These are phyloP conservation scores for Salix arbutifolia DNA, from an alignment of 345 rosid species.

Conservation along the genomic window DNA sequence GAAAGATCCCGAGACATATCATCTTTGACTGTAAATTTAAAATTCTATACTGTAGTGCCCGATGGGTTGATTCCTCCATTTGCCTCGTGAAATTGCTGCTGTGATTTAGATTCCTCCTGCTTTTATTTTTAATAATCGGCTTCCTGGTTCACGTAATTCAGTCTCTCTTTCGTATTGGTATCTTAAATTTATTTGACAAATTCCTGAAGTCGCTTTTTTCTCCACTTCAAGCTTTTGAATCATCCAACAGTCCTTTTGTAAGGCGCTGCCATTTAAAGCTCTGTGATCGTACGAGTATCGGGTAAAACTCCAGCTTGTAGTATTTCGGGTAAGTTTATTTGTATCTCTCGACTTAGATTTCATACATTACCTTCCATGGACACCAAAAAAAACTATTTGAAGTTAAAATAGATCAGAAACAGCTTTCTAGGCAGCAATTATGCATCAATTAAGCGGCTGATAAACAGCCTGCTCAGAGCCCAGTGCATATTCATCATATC, in stretches of 20 bases:
- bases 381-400: no score
- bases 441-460: constrained; percentile 35
- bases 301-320: background rate
- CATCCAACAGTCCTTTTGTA: background rate
- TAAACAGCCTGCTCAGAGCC: constrained; percentile 45
- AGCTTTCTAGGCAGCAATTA: constrained; percentile 59
- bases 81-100: background rate
- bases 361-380: background rate
- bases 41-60: no score
- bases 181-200: no score
- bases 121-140: background rate
- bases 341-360: background rate
- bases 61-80: background rate
- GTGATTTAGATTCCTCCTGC: background rate
- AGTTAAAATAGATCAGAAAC: constrained; percentile 25
- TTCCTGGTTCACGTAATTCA: background rate
- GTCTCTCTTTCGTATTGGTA: no score
- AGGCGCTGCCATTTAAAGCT: background rate
- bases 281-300: background rate
- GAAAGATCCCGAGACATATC: no score
- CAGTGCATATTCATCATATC: constrained; percentile 62
- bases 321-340: background rate
- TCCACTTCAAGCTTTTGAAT: background rate
- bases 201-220: no score
- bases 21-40: no score